A percentile compares a stretch with the other conserved stretches of the same genome.
Evolutionary conservation across 2,329 filamentous ascomycete species (phyloP).

Genomic region (Fusarium decemcellulare): DNA sequence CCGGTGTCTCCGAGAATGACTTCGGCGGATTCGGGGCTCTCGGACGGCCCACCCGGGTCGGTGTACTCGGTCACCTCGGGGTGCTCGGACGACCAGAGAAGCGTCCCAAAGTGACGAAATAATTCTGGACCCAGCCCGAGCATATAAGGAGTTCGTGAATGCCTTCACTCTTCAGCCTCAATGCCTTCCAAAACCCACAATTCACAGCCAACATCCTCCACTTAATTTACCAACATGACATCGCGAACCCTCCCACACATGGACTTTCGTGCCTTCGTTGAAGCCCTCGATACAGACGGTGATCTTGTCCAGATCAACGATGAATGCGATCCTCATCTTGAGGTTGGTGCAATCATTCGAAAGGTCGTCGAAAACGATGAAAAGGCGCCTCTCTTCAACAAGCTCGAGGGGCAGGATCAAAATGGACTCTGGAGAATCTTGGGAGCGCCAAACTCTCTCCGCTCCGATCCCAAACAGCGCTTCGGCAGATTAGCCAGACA

Average conservation of each 20-base stretch:
- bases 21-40: conserved; percentile 4
- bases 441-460: conserved; percentile 57
- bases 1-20: not conserved
- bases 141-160: not conserved
- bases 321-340: conserved; percentile 60
- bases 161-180: too few relatives aligned
- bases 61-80: conserved; percentile 19
- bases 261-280: conserved; percentile 41
- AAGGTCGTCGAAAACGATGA: conserved; percentile 61
- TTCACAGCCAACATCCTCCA: not conserved
- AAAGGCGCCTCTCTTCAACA: conserved; percentile 66
- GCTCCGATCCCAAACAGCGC: conserved; percentile 42
- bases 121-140: too few relatives aligned
- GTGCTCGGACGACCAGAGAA: conserved; percentile 14
- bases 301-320: conserved; percentile 61
- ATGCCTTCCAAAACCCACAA: rapidly evolving
- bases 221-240: conserved; percentile 17
- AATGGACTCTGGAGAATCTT: conserved; percentile 63
- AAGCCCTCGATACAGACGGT: conserved; percentile 48
- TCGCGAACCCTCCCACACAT: conserved; percentile 36
- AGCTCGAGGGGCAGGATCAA: conserved; percentile 57
- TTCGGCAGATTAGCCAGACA: conserved; percentile 61
- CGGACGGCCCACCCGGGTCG: not conserved
- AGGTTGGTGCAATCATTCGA: conserved; percentile 62
- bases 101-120: not conserved